A percentile compares a stretch with the other conserved stretches of the same genome.
These are phyloP conservation scores for Acmispon strigosus DNA, from an alignment of 306 rosid species.

Conservation along the genomic window DNA sequence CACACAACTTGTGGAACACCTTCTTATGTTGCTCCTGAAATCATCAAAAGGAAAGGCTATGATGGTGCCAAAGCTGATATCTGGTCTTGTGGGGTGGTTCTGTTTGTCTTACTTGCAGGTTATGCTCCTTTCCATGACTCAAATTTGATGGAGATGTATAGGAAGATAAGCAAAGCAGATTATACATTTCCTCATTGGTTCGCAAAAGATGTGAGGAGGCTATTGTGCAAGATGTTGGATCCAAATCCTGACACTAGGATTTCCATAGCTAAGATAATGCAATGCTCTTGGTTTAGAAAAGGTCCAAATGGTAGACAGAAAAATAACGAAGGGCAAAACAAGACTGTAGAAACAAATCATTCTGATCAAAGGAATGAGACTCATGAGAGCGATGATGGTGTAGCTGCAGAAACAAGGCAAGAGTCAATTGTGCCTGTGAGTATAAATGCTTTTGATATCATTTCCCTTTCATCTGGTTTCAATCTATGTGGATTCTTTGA, in stretches of 20 bases:
- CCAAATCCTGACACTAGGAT: conserved; percentile 41
- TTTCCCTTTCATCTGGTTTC: conserved; percentile 36
- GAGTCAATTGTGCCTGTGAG: conserved; percentile 18
- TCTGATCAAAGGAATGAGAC: conserved; percentile 20
- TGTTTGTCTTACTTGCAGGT: conserved; percentile 47
- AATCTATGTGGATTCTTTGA: conserved; percentile 40
- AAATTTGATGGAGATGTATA: conserved; percentile 40
- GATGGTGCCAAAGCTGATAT: conserved; percentile 59
- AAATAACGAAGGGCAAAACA: conserved; percentile 18
- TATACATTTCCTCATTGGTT: conserved; percentile 47
- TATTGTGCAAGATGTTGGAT: conserved; percentile 42
- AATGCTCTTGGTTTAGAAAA: conserved; percentile 40
- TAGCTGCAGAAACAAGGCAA: conserved; percentile 20
- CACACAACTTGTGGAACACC: conserved; percentile 58
- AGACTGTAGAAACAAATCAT: not conserved
- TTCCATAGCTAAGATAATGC: conserved; percentile 26
- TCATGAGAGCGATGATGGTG: not conserved
- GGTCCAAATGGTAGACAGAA: conserved; percentile 19
- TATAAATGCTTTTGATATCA: conserved; percentile 57
- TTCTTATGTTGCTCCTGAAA: conserved; percentile 53
- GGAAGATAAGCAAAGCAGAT: conserved; percentile 36
- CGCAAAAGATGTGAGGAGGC: conserved; percentile 14
- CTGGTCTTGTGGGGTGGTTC: conserved; percentile 61
- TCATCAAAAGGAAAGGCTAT: conserved; percentile 38
- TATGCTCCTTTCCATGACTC: conserved; percentile 35